A percentile compares a stretch with the other conserved stretches of the same genome.
phyloP scores from a whole-genome alignment of 176 grass and related monocot genomes.

The Thinopyrum elongatum region DNA sequence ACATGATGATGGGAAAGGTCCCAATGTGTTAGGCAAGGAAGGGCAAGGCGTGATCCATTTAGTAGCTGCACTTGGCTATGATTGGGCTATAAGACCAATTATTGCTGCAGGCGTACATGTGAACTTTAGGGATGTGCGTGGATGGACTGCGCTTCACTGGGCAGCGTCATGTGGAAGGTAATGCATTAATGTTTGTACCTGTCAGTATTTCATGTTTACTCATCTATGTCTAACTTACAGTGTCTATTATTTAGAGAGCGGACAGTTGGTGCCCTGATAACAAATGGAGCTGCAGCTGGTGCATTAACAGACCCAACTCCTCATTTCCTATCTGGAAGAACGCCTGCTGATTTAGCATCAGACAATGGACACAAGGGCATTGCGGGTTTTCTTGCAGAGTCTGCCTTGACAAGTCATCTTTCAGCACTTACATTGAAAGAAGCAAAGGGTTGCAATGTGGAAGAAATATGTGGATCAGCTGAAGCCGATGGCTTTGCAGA shows the following conservation, averaged over 20 bases:
- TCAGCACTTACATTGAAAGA: conserved; percentile 75
- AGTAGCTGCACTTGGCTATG: conserved; percentile 86
- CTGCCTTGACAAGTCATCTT: conserved; percentile 94
- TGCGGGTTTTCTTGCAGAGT: conserved; percentile 93
- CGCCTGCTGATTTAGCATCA: conserved; percentile 96
- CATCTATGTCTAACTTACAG: not conserved
- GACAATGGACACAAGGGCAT: conserved; percentile 96
- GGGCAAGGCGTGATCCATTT: conserved; percentile 97
- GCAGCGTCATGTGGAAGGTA: conserved; percentile 93
- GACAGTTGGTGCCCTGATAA: conserved; percentile 63
- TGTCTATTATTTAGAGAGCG: conserved; percentile 59
- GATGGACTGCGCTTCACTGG: conserved; percentile 99
- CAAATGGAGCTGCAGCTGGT: conserved; percentile 78
- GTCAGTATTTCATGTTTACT: not conserved
- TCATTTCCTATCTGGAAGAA: conserved; percentile 81
- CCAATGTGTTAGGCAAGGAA: conserved; percentile 83
- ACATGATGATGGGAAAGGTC: conserved; percentile 83
- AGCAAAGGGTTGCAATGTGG: conserved; percentile 46
- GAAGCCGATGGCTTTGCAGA: conserved; percentile 36
- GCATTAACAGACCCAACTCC: conserved; percentile 84
- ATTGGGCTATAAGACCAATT: conserved; percentile 95
- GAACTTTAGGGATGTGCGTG: conserved; percentile 93
- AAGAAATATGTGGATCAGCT: conserved; percentile 40
- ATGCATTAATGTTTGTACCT: conserved; percentile 6
- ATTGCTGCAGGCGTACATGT: conserved; percentile 81